Percentiles rank a stretch among this genome's conserved stretches.
Evolutionary conservation across 352 stramenopile genomes (phyloP).

Genomic region (Pythium guiyangense): DNA sequence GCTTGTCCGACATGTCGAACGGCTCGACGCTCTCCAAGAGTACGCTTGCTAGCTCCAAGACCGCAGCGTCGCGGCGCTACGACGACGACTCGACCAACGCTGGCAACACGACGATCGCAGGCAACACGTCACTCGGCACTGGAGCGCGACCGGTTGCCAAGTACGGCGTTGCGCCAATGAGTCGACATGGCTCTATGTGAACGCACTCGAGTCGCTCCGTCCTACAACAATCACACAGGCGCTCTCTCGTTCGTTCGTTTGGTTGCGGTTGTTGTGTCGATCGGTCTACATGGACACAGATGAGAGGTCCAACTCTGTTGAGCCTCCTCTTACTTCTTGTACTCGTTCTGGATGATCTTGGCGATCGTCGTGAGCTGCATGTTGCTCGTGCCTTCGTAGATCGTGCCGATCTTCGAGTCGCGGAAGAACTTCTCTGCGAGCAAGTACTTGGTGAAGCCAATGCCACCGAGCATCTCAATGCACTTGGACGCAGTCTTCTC

Average conservation of each 20-base stretch:
- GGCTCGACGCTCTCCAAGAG: too few species aligned
- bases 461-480: slow-evolving; percentile 94
- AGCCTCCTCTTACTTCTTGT: slow-evolving; percentile 83
- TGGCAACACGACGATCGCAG: too few species aligned
- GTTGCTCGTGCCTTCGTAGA: slow-evolving; percentile 98
- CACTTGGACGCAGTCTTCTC: slow-evolving; percentile 94
- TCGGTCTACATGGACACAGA: background rate
- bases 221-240: background rate
- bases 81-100: background rate
- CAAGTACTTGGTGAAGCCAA: slow-evolving; percentile 95
- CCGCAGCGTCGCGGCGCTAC: too few species aligned
- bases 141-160: background rate
- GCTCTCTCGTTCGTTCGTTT: background rate
- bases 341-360: slow-evolving; percentile 88
- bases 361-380: slow-evolving; percentile 95
- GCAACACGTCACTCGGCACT: background rate
- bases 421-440: slow-evolving; percentile 96
- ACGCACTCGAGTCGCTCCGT: background rate
- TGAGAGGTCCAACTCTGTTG: too few species aligned
- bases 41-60: too few species aligned
- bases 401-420: slow-evolving; percentile 96
- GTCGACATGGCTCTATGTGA: slow-evolving; percentile 1
- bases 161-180: background rate
- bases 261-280: background rate
- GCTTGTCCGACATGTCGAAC: too few species aligned